These are phyloP conservation scores for Cerioporus squamosus DNA, from an alignment of 1,284 basidiomycete genomes.

Conservation along the genomic window DNA sequence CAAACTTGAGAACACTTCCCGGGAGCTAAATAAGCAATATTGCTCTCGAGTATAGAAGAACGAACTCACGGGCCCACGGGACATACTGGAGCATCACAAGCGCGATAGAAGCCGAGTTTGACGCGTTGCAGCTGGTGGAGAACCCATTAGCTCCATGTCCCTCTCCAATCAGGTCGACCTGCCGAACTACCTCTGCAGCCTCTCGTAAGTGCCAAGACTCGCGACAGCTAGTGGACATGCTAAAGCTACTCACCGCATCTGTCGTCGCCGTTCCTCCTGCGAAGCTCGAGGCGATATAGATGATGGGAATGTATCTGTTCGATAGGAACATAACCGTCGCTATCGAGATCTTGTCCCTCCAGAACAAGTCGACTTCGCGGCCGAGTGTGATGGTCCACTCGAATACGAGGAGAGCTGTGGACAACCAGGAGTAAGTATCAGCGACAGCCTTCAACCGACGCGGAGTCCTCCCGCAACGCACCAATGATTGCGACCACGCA, in stretches of 20 bases:
- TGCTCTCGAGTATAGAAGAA: neutral
- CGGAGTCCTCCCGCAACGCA: neutral
- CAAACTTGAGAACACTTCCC: slow-evolving; percentile 17
- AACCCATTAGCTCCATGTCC: neutral
- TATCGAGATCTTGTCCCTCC: slow-evolving; percentile 4
- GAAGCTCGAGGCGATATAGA: neutral
- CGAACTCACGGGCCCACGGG: slow-evolving; percentile 4
- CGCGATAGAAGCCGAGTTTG: neutral
- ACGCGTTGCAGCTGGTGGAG: neutral
- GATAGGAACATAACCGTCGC: slow-evolving; percentile 8
- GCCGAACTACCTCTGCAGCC: neutral
- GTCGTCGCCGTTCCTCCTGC: neutral
- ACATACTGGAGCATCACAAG: slow-evolving; percentile 4
- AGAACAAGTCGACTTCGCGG: slow-evolving; percentile 14
- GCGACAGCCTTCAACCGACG: no score
- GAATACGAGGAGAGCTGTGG: slow-evolving; percentile 8
- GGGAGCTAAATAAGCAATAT: neutral
- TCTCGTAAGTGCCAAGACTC: no score
- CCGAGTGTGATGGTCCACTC: slow-evolving; percentile 13
- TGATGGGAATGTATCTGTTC: slow-evolving; percentile 10
- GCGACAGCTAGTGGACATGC: neutral
- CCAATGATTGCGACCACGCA: neutral
- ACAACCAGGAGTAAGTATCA: neutral
- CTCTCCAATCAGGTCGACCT: neutral
- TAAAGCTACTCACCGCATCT: neutral